phyloP scores from a whole-genome alignment of 2,329 filamentous ascomycete genomes.

The Periconia sp. region DNA sequence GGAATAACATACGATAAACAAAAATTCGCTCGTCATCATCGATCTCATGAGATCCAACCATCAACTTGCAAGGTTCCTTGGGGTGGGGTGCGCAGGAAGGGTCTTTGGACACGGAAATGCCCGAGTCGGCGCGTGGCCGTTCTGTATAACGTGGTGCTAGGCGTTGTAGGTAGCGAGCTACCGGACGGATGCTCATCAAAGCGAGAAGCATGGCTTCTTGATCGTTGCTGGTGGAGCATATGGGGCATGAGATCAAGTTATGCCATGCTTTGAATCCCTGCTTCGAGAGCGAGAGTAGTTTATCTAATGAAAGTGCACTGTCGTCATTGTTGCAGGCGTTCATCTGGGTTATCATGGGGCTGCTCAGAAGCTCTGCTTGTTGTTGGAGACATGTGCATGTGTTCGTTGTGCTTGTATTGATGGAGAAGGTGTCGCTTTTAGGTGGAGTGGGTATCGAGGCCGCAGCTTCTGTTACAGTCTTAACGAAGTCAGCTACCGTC shows the following conservation, averaged over 20 bases:
- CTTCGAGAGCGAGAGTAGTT: not conserved
- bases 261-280: not conserved
- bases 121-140: not conserved
- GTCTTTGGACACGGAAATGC: not conserved
- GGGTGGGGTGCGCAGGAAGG: not conserved
- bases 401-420: not conserved
- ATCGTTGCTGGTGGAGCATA: not conserved
- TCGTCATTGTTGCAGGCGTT: not conserved
- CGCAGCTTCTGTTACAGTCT: not conserved
- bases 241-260: not conserved
- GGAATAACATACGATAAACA: not conserved
- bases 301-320: not conserved
- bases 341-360: not conserved
- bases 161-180: not conserved
- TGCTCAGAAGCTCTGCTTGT: not conserved
- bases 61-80: not conserved
- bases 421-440: not conserved
- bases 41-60: not conserved
- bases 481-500: not conserved
- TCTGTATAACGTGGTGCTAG: not conserved
- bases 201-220: not conserved
- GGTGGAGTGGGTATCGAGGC: not conserved
- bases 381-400: not conserved
- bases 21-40: not conserved
- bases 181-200: not conserved